Conservation (phyloP, 345 rosid species). For the Eucalyptus camaldulensis region DNA sequence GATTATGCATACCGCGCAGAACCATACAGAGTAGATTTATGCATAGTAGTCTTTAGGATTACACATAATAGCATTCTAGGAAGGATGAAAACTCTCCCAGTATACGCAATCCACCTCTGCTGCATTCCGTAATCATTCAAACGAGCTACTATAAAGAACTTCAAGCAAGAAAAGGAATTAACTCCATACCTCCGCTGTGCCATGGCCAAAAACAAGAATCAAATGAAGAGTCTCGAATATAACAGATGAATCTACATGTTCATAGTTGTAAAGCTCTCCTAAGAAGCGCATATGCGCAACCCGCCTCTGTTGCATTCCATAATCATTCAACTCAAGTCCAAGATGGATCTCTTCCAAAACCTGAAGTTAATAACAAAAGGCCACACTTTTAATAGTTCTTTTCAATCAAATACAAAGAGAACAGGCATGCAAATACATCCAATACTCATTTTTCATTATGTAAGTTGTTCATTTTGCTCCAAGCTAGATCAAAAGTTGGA, state of each 20-base stretch:
- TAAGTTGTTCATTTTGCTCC: not conserved
- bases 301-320: slow-evolving; percentile 96
- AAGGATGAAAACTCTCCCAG: slow-evolving; percentile 53
- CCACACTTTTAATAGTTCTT: not conserved
- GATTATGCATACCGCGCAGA: not conserved
- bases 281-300: slow-evolving; percentile 93
- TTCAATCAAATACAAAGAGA: not conserved
- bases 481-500: not conserved
- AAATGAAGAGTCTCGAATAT: slow-evolving; percentile 88
- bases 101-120: slow-evolving; percentile 90
- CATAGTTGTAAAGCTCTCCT: slow-evolving; percentile 97
- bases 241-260: slow-evolving; percentile 95
- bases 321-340: slow-evolving; percentile 91
- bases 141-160: not conserved
- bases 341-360: slow-evolving; percentile 95
- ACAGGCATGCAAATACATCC: not conserved
- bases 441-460: not conserved
- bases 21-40: not conserved
- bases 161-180: not conserved
- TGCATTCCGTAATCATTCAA: slow-evolving; percentile 91
- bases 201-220: slow-evolving; percentile 74
- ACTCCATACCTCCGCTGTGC: slow-evolving; percentile 64
- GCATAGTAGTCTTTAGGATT: not conserved
- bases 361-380: slow-evolving; percentile 12
- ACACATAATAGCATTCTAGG: not conserved